Evolutionary conservation across 176 grass and related monocot species (phyloP).

Genomic region (Zoysia japonica): DNA sequence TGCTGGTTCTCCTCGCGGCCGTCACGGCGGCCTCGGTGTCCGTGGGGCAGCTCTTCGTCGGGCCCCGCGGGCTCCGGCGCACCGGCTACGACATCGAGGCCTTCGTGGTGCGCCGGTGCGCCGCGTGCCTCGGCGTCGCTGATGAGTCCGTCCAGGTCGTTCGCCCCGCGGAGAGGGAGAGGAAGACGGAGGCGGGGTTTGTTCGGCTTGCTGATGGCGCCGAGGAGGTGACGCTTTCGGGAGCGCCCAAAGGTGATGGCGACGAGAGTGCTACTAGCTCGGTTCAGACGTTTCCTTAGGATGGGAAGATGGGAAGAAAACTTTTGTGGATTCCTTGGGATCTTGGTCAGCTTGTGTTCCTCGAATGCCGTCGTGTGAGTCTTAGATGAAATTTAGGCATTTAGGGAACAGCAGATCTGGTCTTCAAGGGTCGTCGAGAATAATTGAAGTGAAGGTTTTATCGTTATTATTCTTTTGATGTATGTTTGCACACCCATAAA

Average conservation of each 20-base stretch:
- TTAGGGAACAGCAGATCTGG: too few species aligned
- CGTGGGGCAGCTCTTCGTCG: constrained; percentile 37
- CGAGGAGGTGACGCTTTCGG: not conserved
- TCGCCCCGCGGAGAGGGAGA: not conserved
- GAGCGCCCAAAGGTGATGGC: not conserved
- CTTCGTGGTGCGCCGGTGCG: constrained; percentile 15
- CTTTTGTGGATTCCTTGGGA: too few species aligned
- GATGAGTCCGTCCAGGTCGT: not conserved
- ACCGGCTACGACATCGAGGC: not conserved
- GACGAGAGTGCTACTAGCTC: not conserved
- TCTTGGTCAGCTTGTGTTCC: too few species aligned
- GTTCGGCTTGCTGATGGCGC: not conserved
- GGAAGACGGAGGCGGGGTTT: too few species aligned
- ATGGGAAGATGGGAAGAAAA: too few species aligned
- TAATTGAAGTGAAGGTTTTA: too few species aligned
- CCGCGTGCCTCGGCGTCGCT: not conserved
- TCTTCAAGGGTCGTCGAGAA: too few species aligned
- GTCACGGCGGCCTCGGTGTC: constrained; percentile 29
- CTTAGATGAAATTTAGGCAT: too few species aligned
- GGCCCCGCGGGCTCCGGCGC: not conserved
- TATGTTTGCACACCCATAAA: too few species aligned
- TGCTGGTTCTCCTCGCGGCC: constrained; percentile 14
- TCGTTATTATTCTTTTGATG: too few species aligned
- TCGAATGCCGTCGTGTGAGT: too few species aligned
- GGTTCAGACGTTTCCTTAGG: not conserved